A percentile compares a stretch with the other conserved stretches of the same genome.
These are phyloP conservation scores for Debaryomyces maramus DNA, from an alignment of 805 yeast genomes.

Conservation along the genomic window DNA sequence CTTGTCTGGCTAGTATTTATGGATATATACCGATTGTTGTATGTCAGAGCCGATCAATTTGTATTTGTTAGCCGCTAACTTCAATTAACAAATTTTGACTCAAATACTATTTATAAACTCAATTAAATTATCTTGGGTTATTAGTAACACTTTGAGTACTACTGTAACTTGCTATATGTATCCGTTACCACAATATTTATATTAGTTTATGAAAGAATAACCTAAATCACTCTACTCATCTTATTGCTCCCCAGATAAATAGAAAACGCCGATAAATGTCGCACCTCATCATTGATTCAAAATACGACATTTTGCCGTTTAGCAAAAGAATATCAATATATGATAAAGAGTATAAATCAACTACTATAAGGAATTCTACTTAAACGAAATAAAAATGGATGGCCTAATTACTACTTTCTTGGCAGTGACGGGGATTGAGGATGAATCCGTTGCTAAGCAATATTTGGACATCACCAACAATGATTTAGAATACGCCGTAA, in stretches of 20 bases:
- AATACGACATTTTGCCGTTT: constrained; percentile 7
- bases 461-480: constrained; percentile 78
- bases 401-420: constrained; percentile 69
- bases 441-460: constrained; percentile 65
- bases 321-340: too few species aligned
- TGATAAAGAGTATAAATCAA: too few species aligned
- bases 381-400: constrained; percentile 40
- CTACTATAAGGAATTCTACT: too few species aligned
- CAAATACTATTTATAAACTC: neutral
- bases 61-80: neutral
- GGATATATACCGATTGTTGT: too few species aligned
- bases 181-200: neutral
- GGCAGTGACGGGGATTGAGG: constrained; percentile 78
- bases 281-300: neutral
- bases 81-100: neutral
- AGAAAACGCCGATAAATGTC: constrained; percentile 1
- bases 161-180: neutral
- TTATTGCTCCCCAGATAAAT: constrained; percentile 1
- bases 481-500: constrained; percentile 80
- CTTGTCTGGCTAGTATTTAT: too few species aligned
- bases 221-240: neutral
- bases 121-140: neutral
- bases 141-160: too few species aligned
- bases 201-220: neutral
- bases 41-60: neutral